Evolutionary conservation across 2,329 filamentous ascomycete genomes (phyloP).

Genomic region (Leptographium lundbergii): DNA sequence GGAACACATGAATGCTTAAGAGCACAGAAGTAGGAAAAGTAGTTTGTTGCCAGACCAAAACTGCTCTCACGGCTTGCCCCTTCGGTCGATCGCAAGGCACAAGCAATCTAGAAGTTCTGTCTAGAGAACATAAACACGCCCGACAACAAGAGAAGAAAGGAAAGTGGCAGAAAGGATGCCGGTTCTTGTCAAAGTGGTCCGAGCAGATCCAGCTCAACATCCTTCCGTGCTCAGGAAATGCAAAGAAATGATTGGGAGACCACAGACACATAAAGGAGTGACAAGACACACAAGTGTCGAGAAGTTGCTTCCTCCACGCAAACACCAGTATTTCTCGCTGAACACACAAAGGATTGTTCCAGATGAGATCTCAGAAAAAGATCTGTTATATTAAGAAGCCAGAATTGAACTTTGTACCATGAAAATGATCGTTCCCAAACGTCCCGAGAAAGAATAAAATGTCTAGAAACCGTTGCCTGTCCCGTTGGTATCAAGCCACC

Average conservation of each 20-base stretch:
- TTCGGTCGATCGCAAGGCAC: constrained; percentile 1
- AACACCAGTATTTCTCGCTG: background rate
- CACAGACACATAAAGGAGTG: background rate
- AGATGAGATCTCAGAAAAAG: background rate
- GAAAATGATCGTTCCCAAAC: background rate
- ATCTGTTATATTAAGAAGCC: background rate
- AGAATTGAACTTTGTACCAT: background rate
- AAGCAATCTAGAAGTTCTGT: constrained; percentile 10
- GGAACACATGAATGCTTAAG: no score
- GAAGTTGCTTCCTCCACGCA: background rate
- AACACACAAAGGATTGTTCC: background rate
- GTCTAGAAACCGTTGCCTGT: constrained; percentile 1
- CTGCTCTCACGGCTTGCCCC: constrained; percentile 13
- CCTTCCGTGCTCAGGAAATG: background rate
- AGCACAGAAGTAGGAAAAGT: background rate
- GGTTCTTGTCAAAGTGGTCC: background rate
- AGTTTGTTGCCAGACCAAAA: constrained; percentile 22
- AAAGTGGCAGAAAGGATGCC: background rate
- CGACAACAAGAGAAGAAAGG: constrained; percentile 9
- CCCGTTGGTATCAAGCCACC: constrained; percentile 1
- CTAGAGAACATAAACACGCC: constrained; percentile 27
- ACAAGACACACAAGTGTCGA: background rate
- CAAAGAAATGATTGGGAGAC: background rate
- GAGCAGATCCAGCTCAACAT: background rate
- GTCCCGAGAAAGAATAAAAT: background rate